phyloP scores from a whole-genome alignment of 352 stramenopile genomes.

The Plasmopara muralis region DNA sequence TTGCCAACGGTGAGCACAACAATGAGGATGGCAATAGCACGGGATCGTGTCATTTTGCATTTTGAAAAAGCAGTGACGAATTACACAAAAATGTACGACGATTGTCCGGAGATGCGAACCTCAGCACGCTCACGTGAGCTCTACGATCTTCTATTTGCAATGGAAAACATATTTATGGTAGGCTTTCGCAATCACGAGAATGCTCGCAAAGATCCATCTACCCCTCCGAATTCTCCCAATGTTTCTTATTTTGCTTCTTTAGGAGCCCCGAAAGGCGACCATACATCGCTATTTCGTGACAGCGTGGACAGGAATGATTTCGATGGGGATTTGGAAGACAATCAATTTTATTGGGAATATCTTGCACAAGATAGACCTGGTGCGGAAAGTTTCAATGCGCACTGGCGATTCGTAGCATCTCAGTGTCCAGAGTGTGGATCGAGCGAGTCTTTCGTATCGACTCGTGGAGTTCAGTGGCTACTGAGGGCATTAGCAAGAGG shows the following conservation, averaged over 20 bases:
- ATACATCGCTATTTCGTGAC: conserved; percentile 13
- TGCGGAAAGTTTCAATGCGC: conserved; percentile 40
- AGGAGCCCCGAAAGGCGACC: conserved; percentile 11
- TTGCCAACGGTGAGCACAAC: conserved; percentile 6
- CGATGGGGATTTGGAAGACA: conserved; percentile 18
- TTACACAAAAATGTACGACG: conserved; percentile 55
- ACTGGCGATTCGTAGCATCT: conserved; percentile 54
- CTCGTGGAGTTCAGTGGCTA: conserved; percentile 69
- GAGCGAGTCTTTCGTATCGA: conserved; percentile 60
- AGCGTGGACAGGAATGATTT: conserved; percentile 19
- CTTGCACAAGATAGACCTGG: conserved; percentile 47
- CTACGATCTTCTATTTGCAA: conserved; percentile 56
- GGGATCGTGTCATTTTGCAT: conserved; percentile 45
- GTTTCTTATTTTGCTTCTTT: conserved; percentile 13
- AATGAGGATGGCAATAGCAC: conserved; percentile 19
- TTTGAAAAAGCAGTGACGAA: conserved; percentile 52
- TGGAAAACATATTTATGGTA: conserved; percentile 68
- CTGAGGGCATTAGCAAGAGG: conserved; percentile 56
- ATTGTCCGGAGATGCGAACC: conserved; percentile 56
- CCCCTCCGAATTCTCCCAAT: conserved; percentile 21
- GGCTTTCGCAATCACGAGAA: conserved; percentile 36
- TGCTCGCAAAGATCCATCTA: conserved; percentile 14
- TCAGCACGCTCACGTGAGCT: conserved; percentile 59
- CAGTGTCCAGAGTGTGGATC: conserved; percentile 43
- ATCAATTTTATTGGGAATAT: conserved; percentile 66